Percentiles rank a stretch among this genome's conserved stretches.
Conservation (phyloP, 495 filamentous ascomycete genomes). For the Cairneyella variabilis region DNA sequence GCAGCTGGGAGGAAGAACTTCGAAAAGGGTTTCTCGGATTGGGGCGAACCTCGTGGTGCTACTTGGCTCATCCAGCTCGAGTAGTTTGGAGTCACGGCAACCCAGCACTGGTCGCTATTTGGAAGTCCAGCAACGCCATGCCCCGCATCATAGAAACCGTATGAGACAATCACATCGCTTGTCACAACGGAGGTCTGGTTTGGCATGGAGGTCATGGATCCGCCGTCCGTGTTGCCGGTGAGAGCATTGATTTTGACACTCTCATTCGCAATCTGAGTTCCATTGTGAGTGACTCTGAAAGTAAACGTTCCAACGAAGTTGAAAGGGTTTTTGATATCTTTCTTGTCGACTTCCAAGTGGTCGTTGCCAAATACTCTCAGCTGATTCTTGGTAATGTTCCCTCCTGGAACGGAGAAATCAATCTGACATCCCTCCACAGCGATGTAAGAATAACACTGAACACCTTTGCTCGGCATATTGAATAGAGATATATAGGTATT, state of each 20-base stretch:
- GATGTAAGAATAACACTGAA: constrained; percentile 45
- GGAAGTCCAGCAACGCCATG: constrained; percentile 39
- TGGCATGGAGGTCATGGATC: constrained; percentile 44
- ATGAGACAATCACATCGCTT: constrained; percentile 38
- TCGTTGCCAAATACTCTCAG: constrained; percentile 34
- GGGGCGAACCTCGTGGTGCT: constrained; percentile 36
- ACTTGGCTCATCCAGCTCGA: constrained; percentile 43
- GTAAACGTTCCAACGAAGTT: constrained; percentile 43
- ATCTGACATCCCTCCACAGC: constrained; percentile 38
- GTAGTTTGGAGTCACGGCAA: constrained; percentile 43
- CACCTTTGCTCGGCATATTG: constrained; percentile 50
- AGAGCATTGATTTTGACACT: constrained; percentile 44
- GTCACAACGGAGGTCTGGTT: constrained; percentile 38
- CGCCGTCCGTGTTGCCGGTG: constrained; percentile 41
- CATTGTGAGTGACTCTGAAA: constrained; percentile 40
- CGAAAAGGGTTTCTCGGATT: constrained; percentile 39
- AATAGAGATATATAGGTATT: too few species aligned
- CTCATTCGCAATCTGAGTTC: constrained; percentile 33
- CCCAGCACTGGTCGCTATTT: constrained; percentile 47
- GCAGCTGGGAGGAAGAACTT: constrained; percentile 42
- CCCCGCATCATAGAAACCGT: constrained; percentile 51
- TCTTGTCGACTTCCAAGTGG: constrained; percentile 43
- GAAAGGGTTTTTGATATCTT: constrained; percentile 38
- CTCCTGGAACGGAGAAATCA: constrained; percentile 42
- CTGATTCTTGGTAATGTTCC: constrained; percentile 29